Evolutionary conservation across 2,329 filamentous ascomycete genomes (phyloP).

Genomic region (Ophiostoma triangulosporum): DNA sequence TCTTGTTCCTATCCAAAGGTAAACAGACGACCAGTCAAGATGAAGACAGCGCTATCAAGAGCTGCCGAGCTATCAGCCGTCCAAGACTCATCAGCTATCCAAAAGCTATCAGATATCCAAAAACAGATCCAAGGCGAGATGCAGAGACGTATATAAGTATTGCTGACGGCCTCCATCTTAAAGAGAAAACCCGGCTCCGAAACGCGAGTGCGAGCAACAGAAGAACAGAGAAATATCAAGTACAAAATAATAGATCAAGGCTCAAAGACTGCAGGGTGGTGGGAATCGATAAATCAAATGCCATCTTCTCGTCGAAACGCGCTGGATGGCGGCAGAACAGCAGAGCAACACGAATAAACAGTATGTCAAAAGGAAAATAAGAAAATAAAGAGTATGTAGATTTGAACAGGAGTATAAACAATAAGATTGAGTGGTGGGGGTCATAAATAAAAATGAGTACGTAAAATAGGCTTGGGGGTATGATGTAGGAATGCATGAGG

Average conservation of each 20-base stretch:
- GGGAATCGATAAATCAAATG: background rate
- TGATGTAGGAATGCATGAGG: background rate
- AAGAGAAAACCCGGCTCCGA: background rate
- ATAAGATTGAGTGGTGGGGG: slow-evolving; percentile 11
- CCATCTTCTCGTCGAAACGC: no score
- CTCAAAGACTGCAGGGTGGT: no score
- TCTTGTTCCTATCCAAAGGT: no score
- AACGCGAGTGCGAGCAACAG: background rate
- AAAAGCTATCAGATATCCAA: background rate
- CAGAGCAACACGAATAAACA: background rate
- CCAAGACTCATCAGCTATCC: background rate
- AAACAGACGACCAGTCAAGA: no score
- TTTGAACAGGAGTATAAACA: slow-evolving; percentile 2
- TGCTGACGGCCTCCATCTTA: background rate
- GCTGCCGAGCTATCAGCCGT: background rate
- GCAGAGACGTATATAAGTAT: background rate
- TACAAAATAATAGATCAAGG: no score
- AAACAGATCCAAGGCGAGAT: background rate
- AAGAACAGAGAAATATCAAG: no score
- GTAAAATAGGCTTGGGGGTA: slow-evolving; percentile 1
- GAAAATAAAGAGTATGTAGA: background rate
- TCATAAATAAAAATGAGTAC: slow-evolving; percentile 9
- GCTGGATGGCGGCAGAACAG: no score
- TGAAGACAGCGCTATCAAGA: no score
- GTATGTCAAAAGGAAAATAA: background rate